A percentile compares a stretch with the other conserved stretches of the same genome.
These are phyloP conservation scores for Fusarium chaquense DNA, from an alignment of 2,329 filamentous ascomycete species.

Conservation along the genomic window DNA sequence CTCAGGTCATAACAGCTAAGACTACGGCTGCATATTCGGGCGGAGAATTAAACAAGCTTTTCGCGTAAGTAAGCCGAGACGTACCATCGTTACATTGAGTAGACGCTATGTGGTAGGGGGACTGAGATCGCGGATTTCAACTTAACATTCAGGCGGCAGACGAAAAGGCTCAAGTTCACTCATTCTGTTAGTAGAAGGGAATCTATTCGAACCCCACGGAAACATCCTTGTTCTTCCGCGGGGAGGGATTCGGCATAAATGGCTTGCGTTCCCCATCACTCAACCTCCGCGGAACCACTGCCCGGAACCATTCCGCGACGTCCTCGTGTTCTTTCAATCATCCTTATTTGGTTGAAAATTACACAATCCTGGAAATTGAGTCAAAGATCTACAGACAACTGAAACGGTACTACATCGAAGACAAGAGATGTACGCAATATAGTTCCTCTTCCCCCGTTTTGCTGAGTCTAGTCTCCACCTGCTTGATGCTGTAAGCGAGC, in stretches of 20 bases:
- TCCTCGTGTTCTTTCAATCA: not conserved
- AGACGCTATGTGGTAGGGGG: rapidly evolving
- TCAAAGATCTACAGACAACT: not conserved
- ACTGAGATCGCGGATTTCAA: rapidly evolving
- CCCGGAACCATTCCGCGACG: not conserved
- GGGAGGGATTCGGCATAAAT: no score
- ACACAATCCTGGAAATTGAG: rapidly evolving
- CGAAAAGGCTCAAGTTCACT: no score
- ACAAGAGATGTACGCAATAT: not conserved
- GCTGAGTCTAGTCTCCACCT: not conserved
- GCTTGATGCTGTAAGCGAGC: not conserved
- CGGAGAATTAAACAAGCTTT: not conserved
- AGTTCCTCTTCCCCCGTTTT: not conserved
- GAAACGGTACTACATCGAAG: not conserved
- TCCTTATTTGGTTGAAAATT: no score
- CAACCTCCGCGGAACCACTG: no score
- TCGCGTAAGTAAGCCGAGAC: not conserved
- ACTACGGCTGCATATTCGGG: not conserved
- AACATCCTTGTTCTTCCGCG: no score
- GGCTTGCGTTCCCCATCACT: no score
- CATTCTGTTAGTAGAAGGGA: no score
- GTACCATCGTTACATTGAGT: not conserved
- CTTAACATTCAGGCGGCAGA: not conserved
- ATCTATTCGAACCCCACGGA: no score
- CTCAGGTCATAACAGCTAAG: not conserved